Base-by-base conservation (phyloP, 1,139 yeast genomes). In the Pichia sp. region DNA sequence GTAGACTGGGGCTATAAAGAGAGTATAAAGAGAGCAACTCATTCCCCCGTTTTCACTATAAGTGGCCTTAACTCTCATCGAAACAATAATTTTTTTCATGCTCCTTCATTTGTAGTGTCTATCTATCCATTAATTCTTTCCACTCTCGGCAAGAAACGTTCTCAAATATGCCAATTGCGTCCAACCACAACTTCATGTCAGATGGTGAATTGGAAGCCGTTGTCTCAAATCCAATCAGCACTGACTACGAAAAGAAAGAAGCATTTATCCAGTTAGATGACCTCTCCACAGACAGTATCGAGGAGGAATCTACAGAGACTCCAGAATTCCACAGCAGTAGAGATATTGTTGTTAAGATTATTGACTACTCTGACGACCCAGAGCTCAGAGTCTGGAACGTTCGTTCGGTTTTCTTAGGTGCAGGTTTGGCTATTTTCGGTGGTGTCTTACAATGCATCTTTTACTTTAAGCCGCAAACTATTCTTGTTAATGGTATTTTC, bases 401-500 rank as follows among this genome's bases (percentile, higher is more conserved):
- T 38, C 43, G 60, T 40, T 45, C 59, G 7, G 42, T 51, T 9
- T 40, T 55, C 29, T 33, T 55, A 20, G 60, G 60, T 37, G 42
- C 44, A 22, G 60, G 60, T 35, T 38, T 55, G 27, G 54, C 60
- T 24, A 56, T 52, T 42, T 55, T 55, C 33, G 60, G 59, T 30
- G 53, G 58, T 38, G 57, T 56, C 27, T 41, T 55, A 35, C 57
- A 50, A 28, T 55, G 56, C 36, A 54, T 55, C 38, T 55, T 53
- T 46, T 55, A 53, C 42, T 56, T 55, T 50, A 55, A 55, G 40
- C 60, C 60, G 5, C 60, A 55, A 42, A 56, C 60, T 24, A 48
- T 55, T 33, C 33, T 53, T n/a, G 59, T 55, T 26, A 52, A 47
- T 33, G 58, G 57, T 38, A 53, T 55, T 31, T 55, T 55, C 45